Evolutionary conservation across 805 yeast species (phyloP), one percentile per base, ranked within the genome.

Genomic region (Saccharomycopsis capsularis): DNA sequence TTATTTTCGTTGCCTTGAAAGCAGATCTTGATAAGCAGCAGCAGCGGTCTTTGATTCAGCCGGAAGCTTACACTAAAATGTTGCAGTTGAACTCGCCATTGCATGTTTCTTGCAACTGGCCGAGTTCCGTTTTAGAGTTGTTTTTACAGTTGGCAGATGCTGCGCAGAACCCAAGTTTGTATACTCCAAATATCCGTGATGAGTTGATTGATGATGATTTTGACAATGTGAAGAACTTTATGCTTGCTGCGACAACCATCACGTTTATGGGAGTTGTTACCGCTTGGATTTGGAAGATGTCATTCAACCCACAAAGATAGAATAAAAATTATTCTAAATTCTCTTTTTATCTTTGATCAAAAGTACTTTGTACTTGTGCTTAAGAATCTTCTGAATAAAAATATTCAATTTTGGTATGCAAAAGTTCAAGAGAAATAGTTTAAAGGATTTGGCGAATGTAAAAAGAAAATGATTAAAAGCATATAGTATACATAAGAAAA

Each of bases 1-100:
- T 83, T 3, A 81, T 93, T 0, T 86, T 82, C 59, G 97, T 90
- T 1, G 99, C 96, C 0, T 68, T 90, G 32, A 93, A 93, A 60
- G 98, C 99, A 0, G 99, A 93, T 64, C 69, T 88, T 34, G 99
- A 93, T 63, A 81, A 95, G 56, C 98, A 90, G 61, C 97, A 91
- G 60, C 99, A 93, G 60, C 65, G 99, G 34, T 79, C 83, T 35
- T 85, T 78, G 48, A 68, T 75, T 4, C 96, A 87, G 60, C 99
- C 99, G 0, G 98, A 93, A 57, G 82, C 79, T 24, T 89, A 81
- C 59, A 82, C 96, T 0, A 69, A 86, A 25, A 71, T 75, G 3
- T 63, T 69, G 4, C 54, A 51, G 24, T 70, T 65, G 50, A 62
- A 93, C 15, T 80, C 82, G 9, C 99, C 99, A 0, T 65, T 93